Evolutionary conservation across 2,329 filamentous ascomycete genomes (phyloP).

Genomic region (Cladosporium sp.): DNA sequence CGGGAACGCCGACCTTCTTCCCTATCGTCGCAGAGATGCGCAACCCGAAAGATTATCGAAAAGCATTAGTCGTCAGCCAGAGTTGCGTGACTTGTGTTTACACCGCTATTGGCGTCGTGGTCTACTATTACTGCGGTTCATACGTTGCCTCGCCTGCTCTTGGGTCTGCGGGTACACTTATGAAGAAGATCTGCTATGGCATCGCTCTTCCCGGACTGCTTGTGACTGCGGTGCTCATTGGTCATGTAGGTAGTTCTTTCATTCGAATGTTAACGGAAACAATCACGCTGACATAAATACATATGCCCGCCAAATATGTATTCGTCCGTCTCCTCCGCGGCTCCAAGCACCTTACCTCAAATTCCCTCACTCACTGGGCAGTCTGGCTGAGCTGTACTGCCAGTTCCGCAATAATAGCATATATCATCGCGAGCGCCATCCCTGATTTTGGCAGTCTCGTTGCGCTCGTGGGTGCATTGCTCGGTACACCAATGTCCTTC

Average conservation of each 20-base stretch:
- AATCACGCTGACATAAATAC: not conserved
- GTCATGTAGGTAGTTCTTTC: slow-evolving; percentile 6
- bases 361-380: slow-evolving; percentile 16
- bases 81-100: slow-evolving; percentile 27
- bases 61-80: slow-evolving; percentile 30
- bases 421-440: slow-evolving; percentile 41
- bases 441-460: slow-evolving; percentile 46
- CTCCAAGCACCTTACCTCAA: slow-evolving; percentile 21
- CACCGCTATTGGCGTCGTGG: slow-evolving; percentile 36
- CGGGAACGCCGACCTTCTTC: slow-evolving; percentile 37
- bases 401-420: slow-evolving; percentile 21
- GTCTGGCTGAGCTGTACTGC: slow-evolving; percentile 14
- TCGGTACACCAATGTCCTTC: slow-evolving; percentile 47
- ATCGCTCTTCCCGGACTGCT: slow-evolving; percentile 26
- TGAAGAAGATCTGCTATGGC: slow-evolving; percentile 47
- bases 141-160: slow-evolving; percentile 46
- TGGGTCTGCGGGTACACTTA: slow-evolving; percentile 39
- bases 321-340: slow-evolving; percentile 26
- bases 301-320: slow-evolving; percentile 24
- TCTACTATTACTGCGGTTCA: slow-evolving; percentile 47
- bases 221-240: slow-evolving; percentile 24
- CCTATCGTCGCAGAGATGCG: slow-evolving; percentile 38
- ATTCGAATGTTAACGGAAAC: too few relatives aligned
- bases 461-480: slow-evolving; percentile 46
- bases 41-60: slow-evolving; percentile 31